Conservation (phyloP, 2,329 filamentous ascomycete genomes). For the Hypoxylon sp. region DNA sequence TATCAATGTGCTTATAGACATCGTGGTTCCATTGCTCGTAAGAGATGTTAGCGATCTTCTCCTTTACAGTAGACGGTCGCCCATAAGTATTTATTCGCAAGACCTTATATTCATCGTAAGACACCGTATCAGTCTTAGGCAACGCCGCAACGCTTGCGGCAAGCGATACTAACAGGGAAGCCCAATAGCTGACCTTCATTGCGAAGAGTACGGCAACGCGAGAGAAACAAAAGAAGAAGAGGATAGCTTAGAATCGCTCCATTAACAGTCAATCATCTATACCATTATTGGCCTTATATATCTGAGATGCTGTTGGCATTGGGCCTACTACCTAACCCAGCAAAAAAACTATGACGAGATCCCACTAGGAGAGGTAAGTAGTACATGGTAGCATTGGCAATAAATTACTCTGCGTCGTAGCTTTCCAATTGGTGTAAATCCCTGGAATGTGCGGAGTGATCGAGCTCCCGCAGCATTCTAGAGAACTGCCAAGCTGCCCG, state of each 20-base stretch:
- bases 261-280: neutral
- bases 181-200: conserved; percentile 13
- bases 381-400: conserved; percentile 5
- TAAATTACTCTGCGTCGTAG: neutral
- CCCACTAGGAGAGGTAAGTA: neutral
- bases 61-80: conserved; percentile 56
- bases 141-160: conserved; percentile 5
- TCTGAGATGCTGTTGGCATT: conserved; percentile 1
- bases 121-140: conserved; percentile 44
- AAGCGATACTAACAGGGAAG: conserved; percentile 17
- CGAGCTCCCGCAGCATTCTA: conserved; percentile 1
- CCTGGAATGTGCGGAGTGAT: conserved; percentile 4
- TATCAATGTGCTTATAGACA: conserved; percentile 51
- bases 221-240: neutral
- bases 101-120: conserved; percentile 62
- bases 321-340: neutral
- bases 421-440: conserved; percentile 3
- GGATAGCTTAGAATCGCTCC: neutral
- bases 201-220: neutral
- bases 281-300: conserved; percentile 9
- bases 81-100: conserved; percentile 63
- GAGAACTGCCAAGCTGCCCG: conserved; percentile 26
- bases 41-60: conserved; percentile 51
- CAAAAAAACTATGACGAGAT: conserved; percentile 14
- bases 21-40: conserved; percentile 49